These are phyloP conservation scores for Cyberlindnera meyerae DNA, from an alignment of 805 yeast species.

Conservation along the genomic window DNA sequence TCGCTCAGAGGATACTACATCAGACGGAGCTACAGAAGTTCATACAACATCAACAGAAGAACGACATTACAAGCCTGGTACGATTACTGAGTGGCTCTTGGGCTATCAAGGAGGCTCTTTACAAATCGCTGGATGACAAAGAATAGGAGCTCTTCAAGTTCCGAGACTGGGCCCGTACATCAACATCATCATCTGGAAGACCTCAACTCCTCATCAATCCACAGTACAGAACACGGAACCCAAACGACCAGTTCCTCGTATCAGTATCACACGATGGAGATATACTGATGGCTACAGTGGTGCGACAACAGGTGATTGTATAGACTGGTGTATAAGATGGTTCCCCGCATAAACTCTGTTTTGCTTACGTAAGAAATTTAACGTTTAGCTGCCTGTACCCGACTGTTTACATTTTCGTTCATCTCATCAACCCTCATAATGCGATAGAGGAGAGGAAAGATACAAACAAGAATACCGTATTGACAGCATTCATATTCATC, in stretches of 20 bases:
- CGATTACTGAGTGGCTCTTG: conserved; percentile 51
- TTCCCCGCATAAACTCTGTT: no score
- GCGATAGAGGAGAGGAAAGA: no score
- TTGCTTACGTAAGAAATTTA: no score
- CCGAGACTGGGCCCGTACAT: conserved; percentile 52
- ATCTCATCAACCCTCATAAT: no score
- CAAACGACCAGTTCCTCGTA: conserved; percentile 44
- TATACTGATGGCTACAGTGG: conserved; percentile 50
- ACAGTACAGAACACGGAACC: conserved; percentile 25
- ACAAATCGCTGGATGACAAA: conserved; percentile 45
- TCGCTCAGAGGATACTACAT: conserved; percentile 49
- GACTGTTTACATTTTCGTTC: no score
- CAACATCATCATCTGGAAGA: conserved; percentile 36
- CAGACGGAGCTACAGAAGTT: conserved; percentile 38
- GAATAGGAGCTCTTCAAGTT: conserved; percentile 53
- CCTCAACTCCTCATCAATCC: conserved; percentile 36
- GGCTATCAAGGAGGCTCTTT: conserved; percentile 75
- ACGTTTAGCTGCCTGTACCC: no score
- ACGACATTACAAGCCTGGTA: conserved; percentile 27
- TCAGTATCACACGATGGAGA: conserved; percentile 66
- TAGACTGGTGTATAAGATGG: no score
- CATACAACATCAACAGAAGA: conserved; percentile 8
- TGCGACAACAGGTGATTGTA: conserved; percentile 34
- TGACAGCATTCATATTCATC: no score
- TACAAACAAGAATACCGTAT: no score